Percentiles rank a stretch among this genome's conserved stretches.
These are phyloP conservation scores for Alternaria metachromatica DNA, from an alignment of 2,329 filamentous ascomycete species.

Conservation along the genomic window DNA sequence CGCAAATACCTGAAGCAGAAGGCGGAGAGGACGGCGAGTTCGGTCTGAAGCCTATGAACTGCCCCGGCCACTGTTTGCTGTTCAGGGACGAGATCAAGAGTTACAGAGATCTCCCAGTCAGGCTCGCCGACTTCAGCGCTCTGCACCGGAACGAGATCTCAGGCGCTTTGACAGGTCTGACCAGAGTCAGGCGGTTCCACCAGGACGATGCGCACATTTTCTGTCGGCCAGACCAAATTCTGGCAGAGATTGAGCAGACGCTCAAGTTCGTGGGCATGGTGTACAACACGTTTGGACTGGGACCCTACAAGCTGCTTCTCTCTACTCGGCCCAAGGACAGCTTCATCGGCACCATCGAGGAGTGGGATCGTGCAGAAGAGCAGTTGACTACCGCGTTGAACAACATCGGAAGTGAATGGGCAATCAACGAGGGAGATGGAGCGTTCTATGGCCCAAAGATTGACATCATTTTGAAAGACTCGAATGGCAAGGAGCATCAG, in stretches of 20 bases:
- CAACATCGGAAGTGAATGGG: slow-evolving; percentile 71
- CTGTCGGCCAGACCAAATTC: slow-evolving; percentile 77
- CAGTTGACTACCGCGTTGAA: slow-evolving; percentile 70
- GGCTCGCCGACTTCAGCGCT: slow-evolving; percentile 86
- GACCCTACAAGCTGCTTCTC: slow-evolving; percentile 75
- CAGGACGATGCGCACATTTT: slow-evolving; percentile 94
- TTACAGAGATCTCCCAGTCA: slow-evolving; percentile 81
- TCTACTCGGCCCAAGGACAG: slow-evolving; percentile 79
- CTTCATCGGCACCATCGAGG: slow-evolving; percentile 75
- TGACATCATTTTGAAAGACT: slow-evolving; percentile 81
- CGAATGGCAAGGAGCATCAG: slow-evolving; percentile 81
- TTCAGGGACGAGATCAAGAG: slow-evolving; percentile 76
- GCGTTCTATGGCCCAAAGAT: slow-evolving; percentile 95
- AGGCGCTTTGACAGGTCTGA: slow-evolving; percentile 80
- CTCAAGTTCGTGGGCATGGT: slow-evolving; percentile 76
- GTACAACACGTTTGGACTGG: slow-evolving; percentile 73
- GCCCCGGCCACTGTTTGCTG: slow-evolving; percentile 84
- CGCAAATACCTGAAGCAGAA: slow-evolving; percentile 53
- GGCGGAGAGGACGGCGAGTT: slow-evolving; percentile 72
- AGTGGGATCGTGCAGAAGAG: slow-evolving; percentile 72
- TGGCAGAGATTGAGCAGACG: slow-evolving; percentile 74
- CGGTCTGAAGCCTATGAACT: slow-evolving; percentile 92
- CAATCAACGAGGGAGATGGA: slow-evolving; percentile 79
- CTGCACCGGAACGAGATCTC: slow-evolving; percentile 88
- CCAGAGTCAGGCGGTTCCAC: slow-evolving; percentile 83